Conservation (phyloP, 176 grass and related monocot genomes). For the Metroxylon sagu region DNA sequence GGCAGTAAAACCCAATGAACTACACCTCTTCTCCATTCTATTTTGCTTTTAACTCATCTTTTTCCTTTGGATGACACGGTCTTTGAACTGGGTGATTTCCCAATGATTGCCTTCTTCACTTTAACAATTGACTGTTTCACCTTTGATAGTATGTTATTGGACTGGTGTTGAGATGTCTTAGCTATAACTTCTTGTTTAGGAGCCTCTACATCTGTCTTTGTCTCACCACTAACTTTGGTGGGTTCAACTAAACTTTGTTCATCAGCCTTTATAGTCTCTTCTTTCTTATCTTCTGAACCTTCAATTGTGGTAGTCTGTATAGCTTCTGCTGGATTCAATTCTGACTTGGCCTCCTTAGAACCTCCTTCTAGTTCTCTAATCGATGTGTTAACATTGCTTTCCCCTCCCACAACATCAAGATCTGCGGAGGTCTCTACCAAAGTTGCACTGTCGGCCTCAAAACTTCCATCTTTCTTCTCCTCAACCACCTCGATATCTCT, state of each 20-base stretch:
- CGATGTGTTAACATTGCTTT: background rate
- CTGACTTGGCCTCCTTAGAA: background rate
- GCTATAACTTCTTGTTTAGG: background rate
- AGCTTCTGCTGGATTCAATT: background rate
- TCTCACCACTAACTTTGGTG: background rate
- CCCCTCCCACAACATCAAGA: background rate
- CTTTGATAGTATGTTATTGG: slow-evolving; percentile 10
- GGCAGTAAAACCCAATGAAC: too few relatives aligned
- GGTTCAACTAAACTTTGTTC: background rate
- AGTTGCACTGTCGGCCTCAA: background rate
- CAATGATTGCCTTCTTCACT: slow-evolving; percentile 7
- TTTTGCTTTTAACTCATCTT: background rate
- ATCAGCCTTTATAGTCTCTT: background rate
- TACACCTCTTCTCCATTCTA: background rate
- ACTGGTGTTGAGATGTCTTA: background rate
- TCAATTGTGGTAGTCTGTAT: slow-evolving; percentile 5
- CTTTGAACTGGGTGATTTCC: slow-evolving; percentile 16
- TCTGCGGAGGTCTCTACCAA: background rate
- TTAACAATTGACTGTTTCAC: slow-evolving; percentile 15
- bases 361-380: background rate
- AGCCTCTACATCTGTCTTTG: slow-evolving; percentile 4
- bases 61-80: background rate
- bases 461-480: background rate
- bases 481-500: background rate
- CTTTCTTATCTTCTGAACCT: slow-evolving; percentile 5